Base-by-base conservation (phyloP, 2,329 filamentous ascomycete genomes). In the Beauveria bassiana region DNA sequence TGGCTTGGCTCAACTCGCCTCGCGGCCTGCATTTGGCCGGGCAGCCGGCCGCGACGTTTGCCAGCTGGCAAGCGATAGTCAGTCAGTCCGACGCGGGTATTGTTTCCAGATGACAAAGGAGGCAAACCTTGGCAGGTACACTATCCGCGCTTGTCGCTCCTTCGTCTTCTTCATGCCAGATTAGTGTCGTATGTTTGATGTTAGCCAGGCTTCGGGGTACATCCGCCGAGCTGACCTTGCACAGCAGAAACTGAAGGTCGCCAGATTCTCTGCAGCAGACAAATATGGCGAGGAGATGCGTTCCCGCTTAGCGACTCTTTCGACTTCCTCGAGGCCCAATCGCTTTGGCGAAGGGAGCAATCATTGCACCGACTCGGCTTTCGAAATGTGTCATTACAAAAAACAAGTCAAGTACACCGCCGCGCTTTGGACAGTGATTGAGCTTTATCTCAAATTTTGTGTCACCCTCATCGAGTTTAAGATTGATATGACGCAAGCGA, bases 71-170 rank as follows among this genome's bases (percentile, higher is more conserved):
- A 53, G 46, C 49, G 22, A 28, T 24, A 28, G 42, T 20, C 49
- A 47, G 50, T 47, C 40, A 47, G 58, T 47, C 58, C 49, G 38
- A 60, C 58, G 16, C 58, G 40, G 40, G 4, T 43, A n/a, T 20
- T 60, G 58, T 60, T 60, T 60, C 58, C 58, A 53, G 50, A 46
- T 60, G 40, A 60, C 58, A 54, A 26, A 53, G 26, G 26, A 52
- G 49, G 42, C 58, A 60, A 60, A 60, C 58, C 38, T 60, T 54
- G 40, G 58, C 58, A 53, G 20, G 58, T 20, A 40, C 18, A 54
- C 40, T 22, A 26, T 24, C 34, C 26, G 45, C 24, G 22, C n/a
- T 46, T n/a, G 8, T 59, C 38, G 26, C 57, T 45, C 57, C 57
- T 45, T 34, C 24, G 47, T 60, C 20, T n/a, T 52, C n/a, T 9